phyloP scores from a whole-genome alignment of 768 basidiomycete species.

The Coprinellus micaceus region DNA sequence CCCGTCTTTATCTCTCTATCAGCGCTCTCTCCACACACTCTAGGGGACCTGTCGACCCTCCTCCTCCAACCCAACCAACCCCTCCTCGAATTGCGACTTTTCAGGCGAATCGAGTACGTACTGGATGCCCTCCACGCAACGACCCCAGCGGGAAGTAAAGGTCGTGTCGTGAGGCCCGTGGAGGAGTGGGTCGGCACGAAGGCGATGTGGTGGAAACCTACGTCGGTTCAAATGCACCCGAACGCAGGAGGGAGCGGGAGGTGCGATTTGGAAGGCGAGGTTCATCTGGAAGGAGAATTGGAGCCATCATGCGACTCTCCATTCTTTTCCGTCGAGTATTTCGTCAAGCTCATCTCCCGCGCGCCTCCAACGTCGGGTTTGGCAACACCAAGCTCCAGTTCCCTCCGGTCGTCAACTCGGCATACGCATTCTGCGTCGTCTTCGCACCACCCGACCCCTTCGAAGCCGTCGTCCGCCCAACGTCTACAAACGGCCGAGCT shows the following conservation, averaged over 20 bases:
- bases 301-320: background rate
- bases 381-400: too few relatives aligned
- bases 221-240: background rate
- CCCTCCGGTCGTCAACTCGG: too few relatives aligned
- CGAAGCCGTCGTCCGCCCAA: background rate
- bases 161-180: too few relatives aligned
- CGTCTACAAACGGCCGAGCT: too few relatives aligned
- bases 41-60: background rate
- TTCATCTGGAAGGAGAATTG: background rate
- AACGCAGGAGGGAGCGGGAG: too few relatives aligned
- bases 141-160: background rate
- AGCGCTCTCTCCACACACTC: background rate
- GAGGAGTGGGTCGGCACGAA: background rate
- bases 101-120: background rate
- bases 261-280: background rate
- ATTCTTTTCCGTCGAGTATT: background rate
- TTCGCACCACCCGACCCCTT: background rate
- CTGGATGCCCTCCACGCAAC: background rate
- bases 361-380: too few relatives aligned
- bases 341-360: background rate
- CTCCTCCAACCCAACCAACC: background rate
- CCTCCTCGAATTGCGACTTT: background rate
- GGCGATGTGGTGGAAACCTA: background rate
- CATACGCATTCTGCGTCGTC: too few relatives aligned
- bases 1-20: constrained; percentile 18